These are phyloP conservation scores for Scortechinia acanthostroma DNA, from an alignment of 2,329 filamentous ascomycete genomes.

Conservation along the genomic window DNA sequence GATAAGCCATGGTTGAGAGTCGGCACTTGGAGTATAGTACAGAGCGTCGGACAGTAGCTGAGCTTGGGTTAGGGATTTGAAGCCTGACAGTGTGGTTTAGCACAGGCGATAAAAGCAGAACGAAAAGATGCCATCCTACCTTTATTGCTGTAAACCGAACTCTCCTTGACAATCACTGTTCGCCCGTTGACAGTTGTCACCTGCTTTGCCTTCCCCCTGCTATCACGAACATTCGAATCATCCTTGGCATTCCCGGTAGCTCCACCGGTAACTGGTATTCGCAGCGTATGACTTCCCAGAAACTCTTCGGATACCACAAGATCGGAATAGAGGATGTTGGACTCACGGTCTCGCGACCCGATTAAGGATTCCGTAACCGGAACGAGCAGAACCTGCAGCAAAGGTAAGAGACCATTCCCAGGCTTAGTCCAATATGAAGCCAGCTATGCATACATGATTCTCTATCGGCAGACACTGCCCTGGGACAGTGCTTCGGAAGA, in stretches of 20 bases:
- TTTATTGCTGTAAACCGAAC: constrained; percentile 91
- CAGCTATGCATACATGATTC: constrained; percentile 43
- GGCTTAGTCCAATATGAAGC: not conserved
- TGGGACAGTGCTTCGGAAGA: constrained; percentile 64
- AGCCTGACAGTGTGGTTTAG: constrained; percentile 44
- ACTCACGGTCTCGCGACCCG: constrained; percentile 52
- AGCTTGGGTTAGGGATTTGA: constrained; percentile 84
- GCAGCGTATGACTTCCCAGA: constrained; percentile 82
- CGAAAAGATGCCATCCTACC: constrained; percentile 39
- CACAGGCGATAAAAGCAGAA: constrained; percentile 1
- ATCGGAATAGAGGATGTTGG: constrained; percentile 49
- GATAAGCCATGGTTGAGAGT: constrained; percentile 87
- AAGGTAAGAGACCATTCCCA: constrained; percentile 3
- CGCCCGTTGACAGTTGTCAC: constrained; percentile 87
- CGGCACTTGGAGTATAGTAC: constrained; percentile 83
- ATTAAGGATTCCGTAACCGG: constrained; percentile 59
- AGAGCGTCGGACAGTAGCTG: constrained; percentile 77
- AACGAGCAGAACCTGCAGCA: constrained; percentile 45
- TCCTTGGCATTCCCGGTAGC: constrained; percentile 46
- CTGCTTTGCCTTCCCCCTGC: constrained; percentile 85
- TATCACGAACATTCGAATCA: constrained; percentile 68
- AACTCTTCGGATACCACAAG: constrained; percentile 59
- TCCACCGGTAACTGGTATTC: constrained; percentile 54
- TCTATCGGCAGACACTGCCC: constrained; percentile 58
- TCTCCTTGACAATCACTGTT: constrained; percentile 90